These are phyloP conservation scores for Dothiorella sarmentorum DNA, from an alignment of 2,329 filamentous ascomycete genomes.

Conservation along the genomic window DNA sequence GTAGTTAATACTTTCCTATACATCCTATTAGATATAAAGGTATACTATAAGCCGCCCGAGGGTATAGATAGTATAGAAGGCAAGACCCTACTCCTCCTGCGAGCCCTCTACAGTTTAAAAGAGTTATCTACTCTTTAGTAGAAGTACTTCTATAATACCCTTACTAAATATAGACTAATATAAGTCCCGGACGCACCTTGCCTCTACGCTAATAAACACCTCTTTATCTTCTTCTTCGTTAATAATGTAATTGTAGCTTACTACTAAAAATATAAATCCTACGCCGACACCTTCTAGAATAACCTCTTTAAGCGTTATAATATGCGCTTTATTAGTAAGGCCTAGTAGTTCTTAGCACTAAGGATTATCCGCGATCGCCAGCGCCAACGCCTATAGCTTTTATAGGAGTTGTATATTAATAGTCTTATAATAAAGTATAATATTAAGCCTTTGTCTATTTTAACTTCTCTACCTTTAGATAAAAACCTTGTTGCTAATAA, in stretches of 20 bases:
- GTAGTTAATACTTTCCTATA: constrained; percentile 26
- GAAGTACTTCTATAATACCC: constrained; percentile 19
- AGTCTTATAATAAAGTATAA: constrained; percentile 20
- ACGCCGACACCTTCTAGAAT: constrained; percentile 8
- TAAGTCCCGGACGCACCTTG: constrained; percentile 18
- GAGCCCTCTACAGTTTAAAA: constrained; percentile 26
- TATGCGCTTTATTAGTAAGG: constrained; percentile 11
- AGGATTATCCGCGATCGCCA: constrained; percentile 16
- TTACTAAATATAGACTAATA: constrained; percentile 19
- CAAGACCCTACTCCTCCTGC: constrained; percentile 19
- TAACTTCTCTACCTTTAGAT: not conserved
- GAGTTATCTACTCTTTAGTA: constrained; percentile 24
- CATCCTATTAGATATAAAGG: constrained; percentile 14
- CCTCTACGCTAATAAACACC: constrained; percentile 18
- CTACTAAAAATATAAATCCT: not conserved
- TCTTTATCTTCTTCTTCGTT: constrained; percentile 22
- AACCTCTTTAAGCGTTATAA: constrained; percentile 17
- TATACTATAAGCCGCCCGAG: constrained; percentile 22
- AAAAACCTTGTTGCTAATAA: constrained; percentile 3
- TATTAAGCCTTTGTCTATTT: constrained; percentile 17
- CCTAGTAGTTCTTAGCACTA: constrained; percentile 20
- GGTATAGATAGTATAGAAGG: constrained; percentile 17
- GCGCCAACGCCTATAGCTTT: constrained; percentile 13
- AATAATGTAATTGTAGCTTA: too few relatives aligned
- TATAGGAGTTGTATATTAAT: constrained; percentile 9